Conservation (phyloP, 495 filamentous ascomycete genomes). For the Annulohypoxylon moriforme region DNA sequence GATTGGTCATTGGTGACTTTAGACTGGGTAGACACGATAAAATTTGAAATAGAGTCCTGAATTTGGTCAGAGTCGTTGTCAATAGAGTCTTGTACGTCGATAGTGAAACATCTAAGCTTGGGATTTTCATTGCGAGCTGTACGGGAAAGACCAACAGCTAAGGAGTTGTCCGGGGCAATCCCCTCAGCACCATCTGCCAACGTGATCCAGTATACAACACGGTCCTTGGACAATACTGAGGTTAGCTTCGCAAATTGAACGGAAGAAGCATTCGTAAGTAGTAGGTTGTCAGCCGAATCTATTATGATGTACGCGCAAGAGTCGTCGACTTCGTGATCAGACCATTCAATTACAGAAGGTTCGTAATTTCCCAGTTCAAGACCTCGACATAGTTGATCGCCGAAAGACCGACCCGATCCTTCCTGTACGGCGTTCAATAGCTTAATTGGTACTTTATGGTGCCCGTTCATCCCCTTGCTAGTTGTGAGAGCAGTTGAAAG, state of each 20-base stretch:
- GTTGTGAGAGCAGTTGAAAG: not conserved
- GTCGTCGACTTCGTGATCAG: not conserved
- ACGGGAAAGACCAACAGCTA: not conserved
- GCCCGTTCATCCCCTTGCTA: not conserved
- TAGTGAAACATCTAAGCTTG: not conserved
- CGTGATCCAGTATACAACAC: not conserved
- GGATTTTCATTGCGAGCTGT: not conserved
- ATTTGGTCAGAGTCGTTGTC: not conserved
- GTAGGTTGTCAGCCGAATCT: not conserved
- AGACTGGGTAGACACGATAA: not conserved
- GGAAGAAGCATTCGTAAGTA: not conserved
- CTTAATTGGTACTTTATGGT: not conserved
- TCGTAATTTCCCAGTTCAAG: not conserved
- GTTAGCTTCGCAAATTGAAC: not conserved
- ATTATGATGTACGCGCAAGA: not conserved
- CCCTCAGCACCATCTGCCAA: not conserved
- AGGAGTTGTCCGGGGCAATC: not conserved
- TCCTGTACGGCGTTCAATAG: not conserved
- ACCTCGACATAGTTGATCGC: not conserved
- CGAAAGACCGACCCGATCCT: not conserved
- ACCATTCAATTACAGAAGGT: not conserved
- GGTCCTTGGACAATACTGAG: not conserved
- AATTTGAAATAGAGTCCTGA: not conserved
- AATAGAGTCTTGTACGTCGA: not conserved
- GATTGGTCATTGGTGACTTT: not conserved